Evolutionary conservation across 108 stramenopile genomes (phyloP).

Genomic region (Hondaea fermentalgiana): DNA sequence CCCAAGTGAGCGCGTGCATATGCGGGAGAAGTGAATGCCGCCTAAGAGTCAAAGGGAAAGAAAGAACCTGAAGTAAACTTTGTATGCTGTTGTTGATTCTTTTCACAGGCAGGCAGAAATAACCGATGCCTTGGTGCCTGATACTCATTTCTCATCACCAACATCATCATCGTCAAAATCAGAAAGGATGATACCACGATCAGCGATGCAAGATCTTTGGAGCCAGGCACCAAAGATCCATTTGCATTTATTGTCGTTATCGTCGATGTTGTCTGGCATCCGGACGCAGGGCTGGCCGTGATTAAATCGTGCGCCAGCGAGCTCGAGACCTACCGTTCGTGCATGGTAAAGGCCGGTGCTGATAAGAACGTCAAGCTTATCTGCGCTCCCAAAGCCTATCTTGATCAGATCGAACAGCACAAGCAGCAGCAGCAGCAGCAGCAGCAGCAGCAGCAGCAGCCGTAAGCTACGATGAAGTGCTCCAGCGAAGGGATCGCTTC

Average conservation of each 20-base stretch:
- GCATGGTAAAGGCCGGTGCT: neutral
- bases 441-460: neutral
- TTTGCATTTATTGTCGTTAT: too few relatives aligned
- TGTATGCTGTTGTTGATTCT: too few relatives aligned
- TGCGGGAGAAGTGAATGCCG: neutral
- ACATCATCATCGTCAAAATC: too few relatives aligned
- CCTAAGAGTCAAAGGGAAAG: too few relatives aligned
- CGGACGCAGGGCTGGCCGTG: neutral
- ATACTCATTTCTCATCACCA: too few relatives aligned
- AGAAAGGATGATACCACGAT: too few relatives aligned
- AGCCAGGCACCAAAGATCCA: too few relatives aligned
- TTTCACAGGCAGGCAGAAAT: too few relatives aligned
- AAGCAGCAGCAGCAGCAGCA: neutral
- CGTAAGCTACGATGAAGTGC: neutral
- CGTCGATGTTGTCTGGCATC: neutral
- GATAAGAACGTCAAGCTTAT: neutral
- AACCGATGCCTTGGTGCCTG: too few relatives aligned
- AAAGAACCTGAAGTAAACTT: too few relatives aligned
- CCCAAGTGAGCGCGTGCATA: neutral
- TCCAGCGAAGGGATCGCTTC: neutral
- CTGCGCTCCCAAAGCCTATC: neutral
- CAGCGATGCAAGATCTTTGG: too few relatives aligned
- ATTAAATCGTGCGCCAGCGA: neutral
- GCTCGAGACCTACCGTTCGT: neutral
- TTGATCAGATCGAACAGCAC: neutral